Percentiles rank a stretch among this genome's conserved stretches.
Evolutionary conservation across 164 flowering plant species (phyloP).

Genomic region (Piper betle): DNA sequence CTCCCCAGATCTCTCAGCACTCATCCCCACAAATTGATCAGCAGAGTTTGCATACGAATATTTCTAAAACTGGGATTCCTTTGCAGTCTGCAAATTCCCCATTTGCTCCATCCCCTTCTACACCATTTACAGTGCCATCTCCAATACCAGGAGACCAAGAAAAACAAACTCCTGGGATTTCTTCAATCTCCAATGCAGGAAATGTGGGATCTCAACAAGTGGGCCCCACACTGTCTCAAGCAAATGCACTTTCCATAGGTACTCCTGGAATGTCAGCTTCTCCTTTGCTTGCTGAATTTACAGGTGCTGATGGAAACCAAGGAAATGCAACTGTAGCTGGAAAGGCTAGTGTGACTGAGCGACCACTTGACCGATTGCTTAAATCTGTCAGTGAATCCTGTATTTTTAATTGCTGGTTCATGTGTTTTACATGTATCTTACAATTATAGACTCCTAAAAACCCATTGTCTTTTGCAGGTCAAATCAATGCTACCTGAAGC

Average conservation of each 20-base stretch:
- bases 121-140: slow-evolving; percentile 76
- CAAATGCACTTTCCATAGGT: slow-evolving; percentile 67
- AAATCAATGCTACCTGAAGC: slow-evolving; percentile 53
- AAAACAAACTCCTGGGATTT: slow-evolving; percentile 38
- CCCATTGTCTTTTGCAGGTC: slow-evolving; percentile 35
- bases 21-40: slow-evolving; percentile 80
- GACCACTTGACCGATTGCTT: slow-evolving; percentile 71
- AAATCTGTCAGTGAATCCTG: slow-evolving; percentile 47
- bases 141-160: slow-evolving; percentile 73
- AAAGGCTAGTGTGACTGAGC: slow-evolving; percentile 46
- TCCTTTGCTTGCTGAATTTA: slow-evolving; percentile 72
- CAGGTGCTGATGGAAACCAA: slow-evolving; percentile 46
- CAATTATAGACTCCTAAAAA: neutral
- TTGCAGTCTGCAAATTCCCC: slow-evolving; percentile 71
- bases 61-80: slow-evolving; percentile 59
- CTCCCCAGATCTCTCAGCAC: slow-evolving; percentile 72
- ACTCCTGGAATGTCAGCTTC: slow-evolving; percentile 96
- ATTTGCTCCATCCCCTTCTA: slow-evolving; percentile 68
- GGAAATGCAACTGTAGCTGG: slow-evolving; percentile 34
- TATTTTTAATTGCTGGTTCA: neutral
- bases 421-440: neutral
- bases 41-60: slow-evolving; percentile 40
- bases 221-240: slow-evolving; percentile 18
- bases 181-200: slow-evolving; percentile 53
- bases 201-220: slow-evolving; percentile 43